phyloP scores from a whole-genome alignment of 2,329 filamentous ascomycete species.

The Sporothrix protearum region DNA sequence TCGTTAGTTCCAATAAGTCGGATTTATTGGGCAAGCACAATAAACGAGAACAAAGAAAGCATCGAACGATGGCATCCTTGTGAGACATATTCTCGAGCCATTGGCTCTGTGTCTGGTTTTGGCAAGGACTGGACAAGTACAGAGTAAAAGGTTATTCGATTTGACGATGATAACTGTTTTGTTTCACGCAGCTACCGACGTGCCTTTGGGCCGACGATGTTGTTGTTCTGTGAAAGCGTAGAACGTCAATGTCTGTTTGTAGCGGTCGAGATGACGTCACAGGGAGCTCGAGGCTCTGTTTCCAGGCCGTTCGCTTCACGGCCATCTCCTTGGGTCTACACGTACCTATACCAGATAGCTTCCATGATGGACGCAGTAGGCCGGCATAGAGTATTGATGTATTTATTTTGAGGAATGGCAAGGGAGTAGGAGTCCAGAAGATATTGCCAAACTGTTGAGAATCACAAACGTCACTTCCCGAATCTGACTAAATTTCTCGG shows the following conservation, averaged over 20 bases:
- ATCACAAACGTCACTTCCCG: not conserved
- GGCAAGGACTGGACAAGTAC: no score
- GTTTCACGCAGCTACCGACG: not conserved
- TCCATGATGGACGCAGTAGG: not conserved
- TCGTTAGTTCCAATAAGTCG: not conserved
- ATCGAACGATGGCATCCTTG: not conserved
- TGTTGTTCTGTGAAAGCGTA: not conserved
- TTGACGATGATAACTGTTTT: not conserved
- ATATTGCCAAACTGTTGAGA: not conserved
- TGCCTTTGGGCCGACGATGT: not conserved
- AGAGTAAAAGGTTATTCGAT: not conserved
- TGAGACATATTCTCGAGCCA: not conserved
- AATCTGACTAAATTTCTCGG: not conserved
- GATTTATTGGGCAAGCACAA: not conserved
- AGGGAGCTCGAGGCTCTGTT: not conserved
- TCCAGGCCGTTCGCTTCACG: not conserved
- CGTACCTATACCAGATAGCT: no score
- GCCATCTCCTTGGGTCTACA: not conserved
- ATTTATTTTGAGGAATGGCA: not conserved
- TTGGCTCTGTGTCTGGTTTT: not conserved
- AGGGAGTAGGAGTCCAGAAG: not conserved
- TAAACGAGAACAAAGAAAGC: not conserved
- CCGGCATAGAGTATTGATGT: no score
- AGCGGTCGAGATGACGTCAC: slow-evolving; percentile 3
- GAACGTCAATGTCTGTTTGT: not conserved